These are phyloP conservation scores for Agaricus sinodeliciosus DNA, from an alignment of 768 basidiomycete species.

Conservation along the genomic window DNA sequence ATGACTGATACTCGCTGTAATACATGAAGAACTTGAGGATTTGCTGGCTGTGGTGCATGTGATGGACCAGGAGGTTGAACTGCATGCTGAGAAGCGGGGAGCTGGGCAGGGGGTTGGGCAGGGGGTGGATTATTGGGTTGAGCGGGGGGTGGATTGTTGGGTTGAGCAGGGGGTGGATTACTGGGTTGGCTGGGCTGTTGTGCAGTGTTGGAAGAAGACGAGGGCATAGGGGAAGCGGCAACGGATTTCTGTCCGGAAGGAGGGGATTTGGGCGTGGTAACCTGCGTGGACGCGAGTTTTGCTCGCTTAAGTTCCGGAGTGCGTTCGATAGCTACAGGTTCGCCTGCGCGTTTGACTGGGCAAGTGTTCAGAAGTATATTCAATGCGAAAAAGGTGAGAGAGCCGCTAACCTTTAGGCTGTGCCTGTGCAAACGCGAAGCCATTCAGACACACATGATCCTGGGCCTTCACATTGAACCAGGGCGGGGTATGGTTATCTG, in stretches of 20 bases:
- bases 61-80: too few relatives aligned
- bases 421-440: conserved; percentile 34
- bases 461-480: conserved; percentile 50
- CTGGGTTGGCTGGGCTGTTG: conserved; percentile 13
- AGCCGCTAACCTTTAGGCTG: conserved; percentile 18
- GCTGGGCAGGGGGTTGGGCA: conserved; percentile 4
- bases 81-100: conserved; percentile 7
- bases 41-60: conserved; percentile 11
- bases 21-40: conserved; percentile 12
- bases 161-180: conserved; percentile 6
- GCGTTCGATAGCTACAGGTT: conserved; percentile 23
- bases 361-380: conserved; percentile 7
- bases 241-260: conserved; percentile 18
- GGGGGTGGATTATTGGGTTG: background rate
- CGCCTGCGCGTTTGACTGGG: conserved; percentile 37
- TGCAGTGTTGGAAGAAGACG: conserved; percentile 12
- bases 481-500: conserved; percentile 30
- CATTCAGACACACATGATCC: conserved; percentile 41
- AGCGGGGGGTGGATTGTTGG: conserved; percentile 6
- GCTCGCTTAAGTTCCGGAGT: conserved; percentile 29
- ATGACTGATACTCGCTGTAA: background rate
- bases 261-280: conserved; percentile 12
- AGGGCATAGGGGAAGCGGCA: background rate
- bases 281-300: background rate
- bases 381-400: background rate